Percentiles rank a stretch among this genome's conserved stretches.
phyloP scores from a whole-genome alignment of 1,284 basidiomycete species.

The Cutaneotrichosporon mucoides region DNA sequence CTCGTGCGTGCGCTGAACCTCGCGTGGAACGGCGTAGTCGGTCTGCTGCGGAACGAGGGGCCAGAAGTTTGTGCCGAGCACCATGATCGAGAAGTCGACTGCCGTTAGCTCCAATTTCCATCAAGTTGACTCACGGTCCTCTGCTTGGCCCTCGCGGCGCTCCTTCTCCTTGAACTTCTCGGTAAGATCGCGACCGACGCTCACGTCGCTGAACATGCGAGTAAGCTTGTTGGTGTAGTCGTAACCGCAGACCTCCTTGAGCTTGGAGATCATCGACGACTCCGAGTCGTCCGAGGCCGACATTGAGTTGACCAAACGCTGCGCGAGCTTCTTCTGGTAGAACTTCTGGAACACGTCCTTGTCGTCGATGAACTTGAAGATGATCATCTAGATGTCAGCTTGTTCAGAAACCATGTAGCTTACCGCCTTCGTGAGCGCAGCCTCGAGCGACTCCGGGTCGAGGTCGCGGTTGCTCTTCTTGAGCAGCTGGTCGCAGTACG shows the following conservation, averaged over 20 bases:
- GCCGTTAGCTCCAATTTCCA: background rate
- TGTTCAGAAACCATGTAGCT: constrained; percentile 66
- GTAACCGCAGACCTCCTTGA: constrained; percentile 98
- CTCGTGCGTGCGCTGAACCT: constrained; percentile 82
- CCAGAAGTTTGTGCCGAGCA: constrained; percentile 96
- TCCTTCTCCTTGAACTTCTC: constrained; percentile 95
- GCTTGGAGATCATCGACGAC: constrained; percentile 95
- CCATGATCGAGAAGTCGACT: constrained; percentile 89
- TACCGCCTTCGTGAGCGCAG: constrained; percentile 88
- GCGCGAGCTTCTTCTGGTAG: constrained; percentile 94
- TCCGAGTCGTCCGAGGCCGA: constrained; percentile 97
- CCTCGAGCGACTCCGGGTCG: constrained; percentile 88
- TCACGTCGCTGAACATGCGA: constrained; percentile 99
- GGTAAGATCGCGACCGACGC: constrained; percentile 90
- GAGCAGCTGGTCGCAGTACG: constrained; percentile 85
- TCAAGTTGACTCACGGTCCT: constrained; percentile 27
- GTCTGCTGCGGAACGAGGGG: constrained; percentile 77
- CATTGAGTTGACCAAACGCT: constrained; percentile 85
- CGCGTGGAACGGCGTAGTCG: constrained; percentile 83
- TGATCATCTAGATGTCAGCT: constrained; percentile 76
- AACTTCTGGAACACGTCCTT: constrained; percentile 99
- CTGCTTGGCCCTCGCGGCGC: constrained; percentile 63
- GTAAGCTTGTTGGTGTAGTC: constrained; percentile 98
- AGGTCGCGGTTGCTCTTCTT: constrained; percentile 91
- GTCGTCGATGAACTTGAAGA: constrained; percentile 99